Base-by-base conservation (phyloP, 805 yeast genomes). In the Kregervanrija delftensis region DNA sequence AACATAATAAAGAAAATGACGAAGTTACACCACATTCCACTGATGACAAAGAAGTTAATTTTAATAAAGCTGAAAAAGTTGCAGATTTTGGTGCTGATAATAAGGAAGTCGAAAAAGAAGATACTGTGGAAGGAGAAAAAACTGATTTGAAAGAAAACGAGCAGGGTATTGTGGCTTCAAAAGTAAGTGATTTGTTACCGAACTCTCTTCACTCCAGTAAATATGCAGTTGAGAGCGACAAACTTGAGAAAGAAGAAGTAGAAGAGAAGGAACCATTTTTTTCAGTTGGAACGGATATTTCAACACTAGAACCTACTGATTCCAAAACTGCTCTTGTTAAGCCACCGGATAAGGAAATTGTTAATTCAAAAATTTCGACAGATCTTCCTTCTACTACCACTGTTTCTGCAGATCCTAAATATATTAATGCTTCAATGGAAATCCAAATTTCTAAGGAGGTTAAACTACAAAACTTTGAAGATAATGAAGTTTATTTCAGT, bases 401-500 rank as follows among this genome's bases (percentile, higher is more conserved):
- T 6, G 6, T 6, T 4, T 22, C 28, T 22, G 28, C 28, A 22
- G 28, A 22, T 22, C 28, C 28, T 22, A 22, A 22, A 22, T 22
- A 22, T 22, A 28, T 15, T 22, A 8, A 13, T 38, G 35, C n/a
- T 9, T 43, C 30, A 34, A 38, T 9, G 38, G 34, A 36, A 16
- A 17, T 13, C 9, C 11, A 14, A 9, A 22, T 22, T 22, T 22
- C 28, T 22, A 22, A 22, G 28, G 28, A 22, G 28, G 8, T 22
- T 22, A 22, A 22, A 22, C 6, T 22, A 22, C 28, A 22, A 22
- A 22, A 22, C 6, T 54, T 55, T 44, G 60, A 55, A 42, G 51
- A 49, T 36, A 65, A 61, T 22, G 64, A 59, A 33, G 45, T 56
- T 13, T 51, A 56, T 13, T 39, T 51, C 13, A 61, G 65, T 41